Evolutionary conservation across 176 grass and related monocot species (phyloP), one percentile per base, ranked within the genome.

Genomic region (Paspalum notatum): DNA sequence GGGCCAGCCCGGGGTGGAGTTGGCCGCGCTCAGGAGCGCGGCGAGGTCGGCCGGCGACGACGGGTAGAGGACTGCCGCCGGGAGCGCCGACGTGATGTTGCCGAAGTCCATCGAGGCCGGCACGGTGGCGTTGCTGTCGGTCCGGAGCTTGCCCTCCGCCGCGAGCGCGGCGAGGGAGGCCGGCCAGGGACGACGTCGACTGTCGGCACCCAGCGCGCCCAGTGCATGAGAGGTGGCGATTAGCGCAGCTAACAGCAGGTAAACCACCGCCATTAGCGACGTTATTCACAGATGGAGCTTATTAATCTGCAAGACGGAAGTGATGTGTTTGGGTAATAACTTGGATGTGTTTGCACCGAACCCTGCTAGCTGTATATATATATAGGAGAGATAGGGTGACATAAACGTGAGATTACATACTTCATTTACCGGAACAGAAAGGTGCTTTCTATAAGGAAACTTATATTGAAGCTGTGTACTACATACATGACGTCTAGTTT

Each of bases 41-140:
- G 82, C 86, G 20, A 97, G 70, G 68, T 97, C 94, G 5, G 1
- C 51, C 2, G 87, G 64, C 7, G 84, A 83, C 47, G 85, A 20
- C 24, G 94, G 94, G 80, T 82, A 86, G 8, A 92, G 62, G 14
- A 92, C 91, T 12, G 91, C 94, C 1, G 76, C 87, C 78, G 94
- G 91, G 15, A 79, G 79, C 57, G 67, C 80, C 16, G 75, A 43
- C 12, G 76, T 89, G 50, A 94, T 82, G 87, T 89, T 90, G 62
- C 94, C 94, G 38, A 90, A 97, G 78, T 97, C 94, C 46, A 49
- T 90, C 2, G 94, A 94, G 0, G 88, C 87, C 68, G 81, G 62
- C 53, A 68, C 25, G 12, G 84, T 87, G 78, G 87, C 80, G 71
- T 83, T 80, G 43, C 39, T 47, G 70, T 94, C 87, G 12, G 77